Conservation (phyloP, 108 stramenopile species). For the Cyclotella cryptica region DNA sequence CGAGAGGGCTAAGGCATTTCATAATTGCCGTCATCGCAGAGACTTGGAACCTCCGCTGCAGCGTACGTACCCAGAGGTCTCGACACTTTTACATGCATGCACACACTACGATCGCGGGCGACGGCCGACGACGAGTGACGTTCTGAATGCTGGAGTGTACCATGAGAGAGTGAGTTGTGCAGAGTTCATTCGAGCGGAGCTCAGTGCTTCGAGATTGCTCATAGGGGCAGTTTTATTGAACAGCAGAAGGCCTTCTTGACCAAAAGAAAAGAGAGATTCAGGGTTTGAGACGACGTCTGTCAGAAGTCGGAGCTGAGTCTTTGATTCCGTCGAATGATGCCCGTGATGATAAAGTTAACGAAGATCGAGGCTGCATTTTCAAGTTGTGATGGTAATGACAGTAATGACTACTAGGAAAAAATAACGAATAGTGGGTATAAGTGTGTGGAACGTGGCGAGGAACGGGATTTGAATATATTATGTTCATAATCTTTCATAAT, state of each 20-base stretch:
- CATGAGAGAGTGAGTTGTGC: conserved; percentile 39
- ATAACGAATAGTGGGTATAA: too few species aligned
- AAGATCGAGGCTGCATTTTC: conserved; percentile 7
- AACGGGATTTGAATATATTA: too few species aligned
- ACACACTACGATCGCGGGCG: conserved; percentile 58
- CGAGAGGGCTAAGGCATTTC: conserved; percentile 83
- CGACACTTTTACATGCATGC: conserved; percentile 66
- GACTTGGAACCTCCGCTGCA: conserved; percentile 59
- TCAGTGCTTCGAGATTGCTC: conserved; percentile 30
- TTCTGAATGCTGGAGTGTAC: conserved; percentile 44
- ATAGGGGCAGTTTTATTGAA: conserved; percentile 38
- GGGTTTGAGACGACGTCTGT: conserved; percentile 33
- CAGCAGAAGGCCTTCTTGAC: conserved; percentile 38
- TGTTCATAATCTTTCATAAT: too few species aligned
- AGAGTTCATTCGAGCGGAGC: conserved; percentile 38
- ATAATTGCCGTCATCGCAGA: conserved; percentile 63
- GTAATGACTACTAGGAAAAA: too few species aligned
- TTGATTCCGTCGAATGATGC: neutral
- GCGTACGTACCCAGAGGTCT: conserved; percentile 60
- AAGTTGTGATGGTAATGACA: conserved; percentile 35
- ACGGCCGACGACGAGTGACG: conserved; percentile 69
- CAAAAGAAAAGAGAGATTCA: conserved; percentile 57
- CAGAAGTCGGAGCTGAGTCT: neutral
- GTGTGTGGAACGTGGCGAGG: too few species aligned
- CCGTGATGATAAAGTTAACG: conserved; percentile 3